phyloP scores from a whole-genome alignment of 2,329 filamentous ascomycete genomes.

The Nothomitra cinnamomea region DNA sequence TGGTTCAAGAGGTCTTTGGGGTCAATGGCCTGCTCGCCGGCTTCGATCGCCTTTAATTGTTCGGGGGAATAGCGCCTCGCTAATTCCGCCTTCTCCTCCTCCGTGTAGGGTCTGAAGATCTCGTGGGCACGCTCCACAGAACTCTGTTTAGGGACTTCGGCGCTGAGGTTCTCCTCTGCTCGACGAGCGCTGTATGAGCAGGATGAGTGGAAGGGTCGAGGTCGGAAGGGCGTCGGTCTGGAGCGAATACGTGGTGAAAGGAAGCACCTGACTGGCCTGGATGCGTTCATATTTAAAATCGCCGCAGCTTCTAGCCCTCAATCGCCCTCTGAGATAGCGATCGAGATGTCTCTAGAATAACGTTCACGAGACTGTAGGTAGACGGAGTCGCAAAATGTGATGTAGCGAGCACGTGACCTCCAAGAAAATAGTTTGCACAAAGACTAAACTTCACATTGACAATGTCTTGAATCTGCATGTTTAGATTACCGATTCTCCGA shows the following conservation, averaged over 20 bases:
- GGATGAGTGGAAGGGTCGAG: conserved; percentile 25
- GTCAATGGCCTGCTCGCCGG: conserved; percentile 62
- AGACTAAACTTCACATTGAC: not conserved
- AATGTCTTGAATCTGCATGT: not conserved
- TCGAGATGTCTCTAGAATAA: not conserved
- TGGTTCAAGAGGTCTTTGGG: conserved; percentile 57
- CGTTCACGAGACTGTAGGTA: not conserved
- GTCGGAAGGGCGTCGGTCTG: not conserved
- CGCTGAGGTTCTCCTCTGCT: conserved; percentile 25
- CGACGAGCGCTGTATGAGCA: conserved; percentile 20
- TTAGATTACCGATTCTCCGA: not conserved
- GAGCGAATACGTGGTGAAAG: conserved; percentile 16
- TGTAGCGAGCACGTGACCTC: not conserved
- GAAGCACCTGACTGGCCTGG: conserved; percentile 25
- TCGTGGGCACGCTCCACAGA: conserved; percentile 14
- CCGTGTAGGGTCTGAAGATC: conserved; percentile 46
- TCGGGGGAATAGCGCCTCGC: conserved; percentile 55
- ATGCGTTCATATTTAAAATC: conserved; percentile 22
- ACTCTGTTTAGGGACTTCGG: conserved; percentile 24
- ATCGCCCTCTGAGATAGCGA: not conserved
- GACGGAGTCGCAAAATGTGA: not conserved
- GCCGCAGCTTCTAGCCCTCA: not conserved
- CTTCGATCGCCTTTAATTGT: conserved; percentile 67
- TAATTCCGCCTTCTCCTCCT: conserved; percentile 46
- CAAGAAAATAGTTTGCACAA: not conserved